These are phyloP conservation scores for Stentor coeruleus DNA, from an alignment of 73 alveolate genomes.

Conservation along the genomic window DNA sequence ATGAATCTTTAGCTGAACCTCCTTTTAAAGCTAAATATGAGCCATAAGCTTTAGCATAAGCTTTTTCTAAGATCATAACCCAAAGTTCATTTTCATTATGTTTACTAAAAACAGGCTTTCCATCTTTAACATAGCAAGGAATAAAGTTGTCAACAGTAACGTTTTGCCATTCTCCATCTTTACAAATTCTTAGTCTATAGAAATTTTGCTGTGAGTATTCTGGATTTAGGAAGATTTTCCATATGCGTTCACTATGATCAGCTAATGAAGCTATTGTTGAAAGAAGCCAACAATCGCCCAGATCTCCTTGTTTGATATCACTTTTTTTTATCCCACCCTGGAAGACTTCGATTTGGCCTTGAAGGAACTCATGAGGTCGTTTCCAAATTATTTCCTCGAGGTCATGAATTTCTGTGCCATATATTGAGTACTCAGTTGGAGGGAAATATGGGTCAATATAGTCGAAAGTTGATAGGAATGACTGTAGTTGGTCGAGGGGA, in stretches of 20 bases:
- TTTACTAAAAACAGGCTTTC: too few relatives aligned
- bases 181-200: slow-evolving; percentile 73
- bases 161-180: slow-evolving; percentile 72
- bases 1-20: background rate
- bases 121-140: slow-evolving; percentile 78
- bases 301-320: slow-evolving; percentile 66
- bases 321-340: slow-evolving; percentile 82
- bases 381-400: background rate
- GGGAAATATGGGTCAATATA: background rate
- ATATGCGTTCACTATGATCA: slow-evolving; percentile 67
- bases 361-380: background rate
- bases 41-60: slow-evolving; percentile 25
- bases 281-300: slow-evolving; percentile 77
- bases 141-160: slow-evolving; percentile 87
- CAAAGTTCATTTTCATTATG: too few relatives aligned
- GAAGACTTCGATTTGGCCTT: slow-evolving; percentile 53
- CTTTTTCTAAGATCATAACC: slow-evolving; percentile 25
- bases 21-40: slow-evolving; percentile 28
- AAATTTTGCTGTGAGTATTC: slow-evolving; percentile 56
- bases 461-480: background rate
- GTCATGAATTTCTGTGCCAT: background rate
- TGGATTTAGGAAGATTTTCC: slow-evolving; percentile 43
- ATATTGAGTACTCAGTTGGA: background rate
- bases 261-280: slow-evolving; percentile 75
- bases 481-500: background rate